Percentiles rank a stretch among this genome's conserved stretches.
Evolutionary conservation across 1,284 basidiomycete genomes (phyloP).

Genomic region (Pseudozyma flocculosa): DNA sequence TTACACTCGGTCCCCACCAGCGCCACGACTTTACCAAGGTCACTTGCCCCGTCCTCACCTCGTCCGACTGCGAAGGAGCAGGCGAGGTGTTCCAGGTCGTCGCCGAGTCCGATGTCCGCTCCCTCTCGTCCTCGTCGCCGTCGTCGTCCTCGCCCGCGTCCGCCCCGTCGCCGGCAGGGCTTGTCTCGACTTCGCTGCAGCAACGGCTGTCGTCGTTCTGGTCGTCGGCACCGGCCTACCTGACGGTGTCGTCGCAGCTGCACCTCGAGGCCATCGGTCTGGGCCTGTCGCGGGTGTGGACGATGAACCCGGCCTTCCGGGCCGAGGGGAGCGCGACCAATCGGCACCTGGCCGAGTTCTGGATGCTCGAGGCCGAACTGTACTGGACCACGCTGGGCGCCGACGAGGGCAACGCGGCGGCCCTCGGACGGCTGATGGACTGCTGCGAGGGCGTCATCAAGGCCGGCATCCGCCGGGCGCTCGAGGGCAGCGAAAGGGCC

Average conservation of each 20-base stretch:
- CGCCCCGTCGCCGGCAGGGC: conserved; percentile 4
- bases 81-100: conserved; percentile 83
- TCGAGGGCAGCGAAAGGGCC: conserved; percentile 5
- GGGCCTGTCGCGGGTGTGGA: conserved; percentile 80
- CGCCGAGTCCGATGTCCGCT: conserved; percentile 57
- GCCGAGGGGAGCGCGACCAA: conserved; percentile 85
- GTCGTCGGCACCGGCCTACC: conserved; percentile 66
- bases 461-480: conserved; percentile 10
- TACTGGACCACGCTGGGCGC: conserved; percentile 15
- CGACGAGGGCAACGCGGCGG: not conserved
- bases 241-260: conserved; percentile 92
- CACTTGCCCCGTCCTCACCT: conserved; percentile 84
- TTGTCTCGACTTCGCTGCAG: not conserved
- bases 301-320: conserved; percentile 86
- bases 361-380: conserved; percentile 88
- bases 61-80: conserved; percentile 94
- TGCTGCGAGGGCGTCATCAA: conserved; percentile 35
- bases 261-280: conserved; percentile 82
- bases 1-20: not conserved
- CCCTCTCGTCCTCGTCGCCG: conserved; percentile 3
- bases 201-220: conserved; percentile 28
- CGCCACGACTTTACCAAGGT: conserved; percentile 72
- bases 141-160: conserved; percentile 18
- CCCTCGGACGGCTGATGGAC: conserved; percentile 27
- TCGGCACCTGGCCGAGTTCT: conserved; percentile 94